These are phyloP conservation scores for Xerocomus tenax DNA, from an alignment of 1,284 basidiomycete species.

Conservation along the genomic window DNA sequence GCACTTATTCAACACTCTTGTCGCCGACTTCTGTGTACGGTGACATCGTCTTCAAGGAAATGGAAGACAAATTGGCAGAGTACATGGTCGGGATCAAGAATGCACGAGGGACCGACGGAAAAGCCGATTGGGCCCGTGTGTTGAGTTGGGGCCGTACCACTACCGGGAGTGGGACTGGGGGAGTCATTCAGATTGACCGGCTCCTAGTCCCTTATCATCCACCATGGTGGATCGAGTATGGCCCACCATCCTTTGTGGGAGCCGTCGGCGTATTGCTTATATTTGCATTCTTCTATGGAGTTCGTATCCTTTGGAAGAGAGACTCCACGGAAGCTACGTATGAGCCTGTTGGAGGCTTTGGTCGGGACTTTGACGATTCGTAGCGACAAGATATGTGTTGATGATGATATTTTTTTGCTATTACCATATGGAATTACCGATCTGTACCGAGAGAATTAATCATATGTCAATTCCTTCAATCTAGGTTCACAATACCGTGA, in stretches of 20 bases:
- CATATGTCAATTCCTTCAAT: constrained; percentile 14
- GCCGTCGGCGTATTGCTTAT: constrained; percentile 50
- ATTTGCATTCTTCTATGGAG: constrained; percentile 64
- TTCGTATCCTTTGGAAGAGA: constrained; percentile 54
- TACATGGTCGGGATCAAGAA: constrained; percentile 87
- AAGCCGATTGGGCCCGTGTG: constrained; percentile 70
- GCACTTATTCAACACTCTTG: constrained; percentile 67
- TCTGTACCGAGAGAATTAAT: constrained; percentile 10
- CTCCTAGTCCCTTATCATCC: constrained; percentile 82
- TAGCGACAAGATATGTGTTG: constrained; percentile 17
- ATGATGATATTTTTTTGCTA: constrained; percentile 11
- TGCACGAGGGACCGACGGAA: constrained; percentile 67
- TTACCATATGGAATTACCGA: constrained; percentile 5
- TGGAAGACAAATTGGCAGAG: constrained; percentile 37
- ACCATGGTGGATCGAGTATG: constrained; percentile 68
- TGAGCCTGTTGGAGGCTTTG: constrained; percentile 75
- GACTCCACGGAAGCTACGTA: constrained; percentile 76
- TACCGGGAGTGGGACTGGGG: constrained; percentile 60
- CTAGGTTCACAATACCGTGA: neutral
- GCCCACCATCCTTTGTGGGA: constrained; percentile 53
- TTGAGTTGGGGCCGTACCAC: constrained; percentile 77
- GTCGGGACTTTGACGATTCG: constrained; percentile 48
- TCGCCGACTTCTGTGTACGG: constrained; percentile 61
- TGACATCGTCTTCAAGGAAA: constrained; percentile 68
- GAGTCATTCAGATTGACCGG: constrained; percentile 82